Evolutionary conservation across 257 asterid genomes (phyloP), one percentile per base, ranked within the genome.

Genomic region (Anisodus acutangulus): DNA sequence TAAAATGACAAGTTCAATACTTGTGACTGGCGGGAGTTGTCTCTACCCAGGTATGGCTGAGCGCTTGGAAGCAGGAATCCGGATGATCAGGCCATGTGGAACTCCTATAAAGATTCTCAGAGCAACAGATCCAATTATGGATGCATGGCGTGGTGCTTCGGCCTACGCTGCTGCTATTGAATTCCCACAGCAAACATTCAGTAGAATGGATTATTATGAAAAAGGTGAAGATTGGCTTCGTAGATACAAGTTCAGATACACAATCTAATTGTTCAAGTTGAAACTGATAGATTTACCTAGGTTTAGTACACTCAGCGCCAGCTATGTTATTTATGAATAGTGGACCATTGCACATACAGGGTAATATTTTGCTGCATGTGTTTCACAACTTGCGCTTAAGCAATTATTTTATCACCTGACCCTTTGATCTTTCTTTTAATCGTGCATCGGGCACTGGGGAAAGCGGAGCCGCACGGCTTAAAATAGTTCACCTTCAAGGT

Each of bases 81-180:
- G 95, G 78, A 95, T 93, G 95, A 88, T 90, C 59, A 87, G 92
- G 78, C 99, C 98, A 19, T 89, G 95, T 80, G 99, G 99, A 47
- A 83, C 97, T 3, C 95, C 93, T 9, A 93, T 97, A 84, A 88
- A 86, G 81, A 89, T 97, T 70, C 49, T 83, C 79, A 85, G 88
- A 85, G 97, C 99, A 12, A 86, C 89, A 0, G 97, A 97, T 84
- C 95, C 97, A 1, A 89, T 93, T 83, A 90, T 86, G 10, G 98
- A 97, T 84, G 98, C 98, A 16, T 97, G 99, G 99, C 97, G 95
- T 19, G 99, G 99, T 62, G 99, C 99, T 83, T 83, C 99, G 47
- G 84, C 86, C 51, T 94, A 90, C 89, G 98, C 98, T 79, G 83
- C 91, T 72, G 85, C 88, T 3, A 41, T 55, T 87, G 94, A 87